These are phyloP conservation scores for Xylaria flabelliformis DNA, from an alignment of 495 filamentous ascomycete species.

Conservation along the genomic window DNA sequence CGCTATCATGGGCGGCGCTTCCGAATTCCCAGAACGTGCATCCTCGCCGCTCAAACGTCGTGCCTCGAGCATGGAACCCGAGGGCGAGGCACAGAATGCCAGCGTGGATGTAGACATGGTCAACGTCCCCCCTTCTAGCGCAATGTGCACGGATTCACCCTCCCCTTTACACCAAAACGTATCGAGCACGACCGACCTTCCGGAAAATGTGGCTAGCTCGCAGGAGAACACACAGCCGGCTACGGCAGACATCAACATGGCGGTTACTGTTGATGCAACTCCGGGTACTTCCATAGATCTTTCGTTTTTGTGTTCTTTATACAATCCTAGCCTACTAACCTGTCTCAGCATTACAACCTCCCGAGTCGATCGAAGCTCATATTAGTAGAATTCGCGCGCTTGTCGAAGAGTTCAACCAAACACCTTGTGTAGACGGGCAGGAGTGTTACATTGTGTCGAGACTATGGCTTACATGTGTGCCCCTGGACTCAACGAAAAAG, in stretches of 20 bases:
- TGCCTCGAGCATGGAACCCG: conserved; percentile 61
- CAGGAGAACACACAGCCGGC: conserved; percentile 8
- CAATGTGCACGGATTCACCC: conserved; percentile 1
- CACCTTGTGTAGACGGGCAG: conserved; percentile 68
- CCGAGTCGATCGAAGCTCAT: conserved; percentile 54
- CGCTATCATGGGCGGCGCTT: conserved; percentile 60
- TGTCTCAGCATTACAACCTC: conserved; percentile 30
- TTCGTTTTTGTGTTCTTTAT: background rate
- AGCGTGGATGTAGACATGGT: conserved; percentile 61
- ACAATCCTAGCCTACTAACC: conserved; percentile 20
- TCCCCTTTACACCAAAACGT: conserved; percentile 6
- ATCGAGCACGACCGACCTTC: background rate
- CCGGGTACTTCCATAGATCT: conserved; percentile 10
- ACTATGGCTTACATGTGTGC: conserved; percentile 75
- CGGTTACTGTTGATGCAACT: conserved; percentile 5
- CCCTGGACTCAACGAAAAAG: conserved; percentile 34
- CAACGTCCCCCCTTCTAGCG: conserved; percentile 36
- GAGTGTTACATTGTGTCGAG: conserved; percentile 80
- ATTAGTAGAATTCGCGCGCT: conserved; percentile 73
- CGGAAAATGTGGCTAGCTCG: background rate
- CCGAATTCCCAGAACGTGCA: conserved; percentile 56
- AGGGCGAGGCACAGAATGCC: conserved; percentile 34
- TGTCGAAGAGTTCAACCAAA: conserved; percentile 55
- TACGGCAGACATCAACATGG: conserved; percentile 7
- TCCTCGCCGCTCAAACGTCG: conserved; percentile 62